These are phyloP conservation scores for Yarrowia sp. DNA, from an alignment of 805 yeast genomes.

Conservation along the genomic window DNA sequence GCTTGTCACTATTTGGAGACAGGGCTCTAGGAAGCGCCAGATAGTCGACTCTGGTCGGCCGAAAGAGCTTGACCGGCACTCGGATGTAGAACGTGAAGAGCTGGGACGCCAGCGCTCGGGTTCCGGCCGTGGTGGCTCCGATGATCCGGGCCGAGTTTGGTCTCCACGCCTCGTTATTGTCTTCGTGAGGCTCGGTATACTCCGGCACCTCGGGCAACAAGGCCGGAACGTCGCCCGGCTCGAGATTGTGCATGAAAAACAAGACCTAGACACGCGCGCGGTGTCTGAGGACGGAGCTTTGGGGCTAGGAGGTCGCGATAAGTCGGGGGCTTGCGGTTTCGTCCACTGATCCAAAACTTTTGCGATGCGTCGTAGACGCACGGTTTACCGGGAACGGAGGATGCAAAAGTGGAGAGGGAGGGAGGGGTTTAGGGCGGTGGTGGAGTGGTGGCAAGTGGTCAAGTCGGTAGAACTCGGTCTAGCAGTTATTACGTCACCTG, in stretches of 20 bases:
- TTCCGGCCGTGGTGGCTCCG: constrained; percentile 83
- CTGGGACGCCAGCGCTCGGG: constrained; percentile 82
- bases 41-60: constrained; percentile 85
- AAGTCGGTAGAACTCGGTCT: no score
- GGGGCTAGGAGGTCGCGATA: no score
- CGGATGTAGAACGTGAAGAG: constrained; percentile 77
- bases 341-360: constrained; percentile 23
- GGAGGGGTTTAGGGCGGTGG: not conserved
- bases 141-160: constrained; percentile 54
- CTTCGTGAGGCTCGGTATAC: constrained; percentile 1
- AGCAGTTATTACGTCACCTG: no score
- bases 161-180: constrained; percentile 29
- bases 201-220: constrained; percentile 18
- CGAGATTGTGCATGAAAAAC: constrained; percentile 24
- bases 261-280: not conserved
- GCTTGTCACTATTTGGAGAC: constrained; percentile 48
- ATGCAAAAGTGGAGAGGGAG: constrained; percentile 1
- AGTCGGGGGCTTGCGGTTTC: not conserved
- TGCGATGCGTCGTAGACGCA: constrained; percentile 14
- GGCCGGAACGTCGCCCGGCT: constrained; percentile 33
- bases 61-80: constrained; percentile 81
- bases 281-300: no score
- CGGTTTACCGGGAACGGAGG: constrained; percentile 10
- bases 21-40: constrained; percentile 50
- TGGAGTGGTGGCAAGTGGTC: not conserved